phyloP scores from a whole-genome alignment of 805 yeast species.

The Sugiyamaella americana region DNA sequence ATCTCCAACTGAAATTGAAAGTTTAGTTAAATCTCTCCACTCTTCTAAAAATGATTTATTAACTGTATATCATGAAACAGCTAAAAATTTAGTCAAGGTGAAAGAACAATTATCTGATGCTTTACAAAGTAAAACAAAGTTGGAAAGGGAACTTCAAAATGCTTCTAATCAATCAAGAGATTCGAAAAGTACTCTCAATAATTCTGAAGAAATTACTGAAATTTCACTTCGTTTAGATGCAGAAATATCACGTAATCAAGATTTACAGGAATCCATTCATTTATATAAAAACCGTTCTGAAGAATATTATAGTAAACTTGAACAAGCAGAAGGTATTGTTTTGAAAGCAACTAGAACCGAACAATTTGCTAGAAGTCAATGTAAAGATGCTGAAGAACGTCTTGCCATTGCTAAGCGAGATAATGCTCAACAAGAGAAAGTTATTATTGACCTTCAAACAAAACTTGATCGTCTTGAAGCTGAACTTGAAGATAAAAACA shows the following conservation, averaged over 20 bases:
- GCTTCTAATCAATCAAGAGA: background rate
- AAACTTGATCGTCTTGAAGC: slow-evolving; percentile 49
- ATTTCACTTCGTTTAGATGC: slow-evolving; percentile 54
- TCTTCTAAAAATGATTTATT: slow-evolving; percentile 22
- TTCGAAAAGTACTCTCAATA: background rate
- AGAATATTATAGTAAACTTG: slow-evolving; percentile 64
- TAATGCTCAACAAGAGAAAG: slow-evolving; percentile 43
- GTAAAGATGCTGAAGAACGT: slow-evolving; percentile 44
- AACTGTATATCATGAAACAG: slow-evolving; percentile 24
- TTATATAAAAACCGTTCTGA: slow-evolving; percentile 69
- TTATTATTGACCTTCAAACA: slow-evolving; percentile 47
- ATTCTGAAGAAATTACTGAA: slow-evolving; percentile 27
- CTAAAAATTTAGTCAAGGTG: slow-evolving; percentile 21
- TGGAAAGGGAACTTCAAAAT: slow-evolving; percentile 14
- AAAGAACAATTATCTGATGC: slow-evolving; percentile 23
- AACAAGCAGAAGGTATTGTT: slow-evolving; percentile 70
- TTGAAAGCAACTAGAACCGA: slow-evolving; percentile 59
- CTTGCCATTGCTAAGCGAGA: slow-evolving; percentile 48
- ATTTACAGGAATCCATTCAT: slow-evolving; percentile 49
- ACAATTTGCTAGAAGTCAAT: slow-evolving; percentile 45
- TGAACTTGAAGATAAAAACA: slow-evolving; percentile 48
- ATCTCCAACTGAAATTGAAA: slow-evolving; percentile 17
- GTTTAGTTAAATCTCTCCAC: slow-evolving; percentile 13
- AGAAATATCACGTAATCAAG: slow-evolving; percentile 47
- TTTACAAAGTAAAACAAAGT: slow-evolving; percentile 20